Percentiles rank a stretch among this genome's conserved stretches.
Conservation (phyloP, 768 basidiomycete species). For the Russula dissimulans region DNA sequence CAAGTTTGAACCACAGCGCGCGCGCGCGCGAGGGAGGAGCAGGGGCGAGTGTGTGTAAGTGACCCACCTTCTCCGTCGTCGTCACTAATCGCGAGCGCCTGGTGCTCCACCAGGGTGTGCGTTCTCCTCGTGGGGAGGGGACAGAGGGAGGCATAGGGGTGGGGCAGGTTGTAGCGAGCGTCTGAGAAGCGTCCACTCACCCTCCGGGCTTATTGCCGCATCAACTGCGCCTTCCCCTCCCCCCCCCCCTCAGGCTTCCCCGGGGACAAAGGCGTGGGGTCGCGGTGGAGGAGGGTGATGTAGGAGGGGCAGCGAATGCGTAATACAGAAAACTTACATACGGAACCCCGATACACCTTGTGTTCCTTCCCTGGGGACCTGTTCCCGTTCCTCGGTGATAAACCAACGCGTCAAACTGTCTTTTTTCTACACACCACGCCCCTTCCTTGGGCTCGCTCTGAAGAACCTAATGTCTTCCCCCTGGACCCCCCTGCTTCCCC, state of each 20-base stretch:
- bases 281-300: not conserved
- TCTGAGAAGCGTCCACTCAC: not conserved
- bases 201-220: not conserved
- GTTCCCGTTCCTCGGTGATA: constrained; percentile 15
- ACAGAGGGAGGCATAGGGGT: not conserved
- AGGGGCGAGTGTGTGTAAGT: too few relatives aligned
- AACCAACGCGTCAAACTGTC: not conserved
- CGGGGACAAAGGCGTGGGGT: not conserved
- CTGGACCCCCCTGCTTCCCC: not conserved
- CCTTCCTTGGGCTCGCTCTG: not conserved
- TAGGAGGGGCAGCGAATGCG: not conserved
- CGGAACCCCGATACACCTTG: not conserved
- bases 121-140: not conserved
- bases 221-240: not conserved
- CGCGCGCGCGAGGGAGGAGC: not conserved
- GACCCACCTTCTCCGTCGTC: not conserved
- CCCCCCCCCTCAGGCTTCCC: too few relatives aligned
- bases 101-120: not conserved
- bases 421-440: not conserved
- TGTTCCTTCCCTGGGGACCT: constrained; percentile 1
- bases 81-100: not conserved
- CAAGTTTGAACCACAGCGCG: not conserved
- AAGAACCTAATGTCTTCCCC: constrained; percentile 2
- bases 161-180: too few relatives aligned
- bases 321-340: not conserved